A percentile compares a stretch with the other conserved stretches of the same genome.
These are phyloP conservation scores for Anacardium occidentale DNA, from an alignment of 345 rosid genomes.

Conservation along the genomic window DNA sequence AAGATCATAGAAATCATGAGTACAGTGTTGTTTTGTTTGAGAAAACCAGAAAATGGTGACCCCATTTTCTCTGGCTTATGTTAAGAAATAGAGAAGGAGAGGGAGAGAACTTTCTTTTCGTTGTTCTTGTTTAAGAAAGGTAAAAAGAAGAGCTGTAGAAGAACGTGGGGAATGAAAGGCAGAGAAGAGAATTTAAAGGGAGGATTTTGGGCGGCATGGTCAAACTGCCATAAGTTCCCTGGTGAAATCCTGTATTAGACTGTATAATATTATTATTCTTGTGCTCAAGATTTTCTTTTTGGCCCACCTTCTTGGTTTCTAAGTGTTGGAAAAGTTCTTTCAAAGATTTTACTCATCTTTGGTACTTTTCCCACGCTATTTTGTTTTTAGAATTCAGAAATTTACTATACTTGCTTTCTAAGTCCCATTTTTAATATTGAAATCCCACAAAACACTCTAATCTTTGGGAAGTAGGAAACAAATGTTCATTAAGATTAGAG, in stretches of 20 bases:
- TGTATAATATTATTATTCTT: conserved; percentile 29
- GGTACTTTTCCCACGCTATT: conserved; percentile 6
- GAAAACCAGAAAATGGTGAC: conserved; percentile 38
- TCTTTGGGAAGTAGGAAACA: too few species aligned
- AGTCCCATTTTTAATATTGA: too few species aligned
- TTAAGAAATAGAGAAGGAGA: conserved; percentile 14
- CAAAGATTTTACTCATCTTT: conserved; percentile 11
- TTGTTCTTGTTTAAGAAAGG: conserved; percentile 24
- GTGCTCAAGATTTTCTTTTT: conserved; percentile 25
- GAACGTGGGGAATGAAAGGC: conserved; percentile 40
- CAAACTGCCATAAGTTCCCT: conserved; percentile 26
- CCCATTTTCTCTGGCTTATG: conserved; percentile 44
- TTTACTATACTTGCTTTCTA: too few species aligned
- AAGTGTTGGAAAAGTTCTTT: conserved; percentile 26
- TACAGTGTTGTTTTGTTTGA: conserved; percentile 40
- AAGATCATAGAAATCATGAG: conserved; percentile 49
- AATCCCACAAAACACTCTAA: too few species aligned
- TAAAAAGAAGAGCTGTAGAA: conserved; percentile 35
- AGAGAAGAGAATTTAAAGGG: conserved; percentile 67
- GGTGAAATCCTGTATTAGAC: conserved; percentile 28
- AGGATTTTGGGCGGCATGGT: conserved; percentile 52
- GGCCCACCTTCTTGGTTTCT: conserved; percentile 19
- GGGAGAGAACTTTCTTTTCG: conserved; percentile 23
- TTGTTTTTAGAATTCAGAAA: too few species aligned
- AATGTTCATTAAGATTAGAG: too few species aligned